phyloP scores from a whole-genome alignment of 2,329 filamentous ascomycete genomes.

The Aspergillus calidoustus region DNA sequence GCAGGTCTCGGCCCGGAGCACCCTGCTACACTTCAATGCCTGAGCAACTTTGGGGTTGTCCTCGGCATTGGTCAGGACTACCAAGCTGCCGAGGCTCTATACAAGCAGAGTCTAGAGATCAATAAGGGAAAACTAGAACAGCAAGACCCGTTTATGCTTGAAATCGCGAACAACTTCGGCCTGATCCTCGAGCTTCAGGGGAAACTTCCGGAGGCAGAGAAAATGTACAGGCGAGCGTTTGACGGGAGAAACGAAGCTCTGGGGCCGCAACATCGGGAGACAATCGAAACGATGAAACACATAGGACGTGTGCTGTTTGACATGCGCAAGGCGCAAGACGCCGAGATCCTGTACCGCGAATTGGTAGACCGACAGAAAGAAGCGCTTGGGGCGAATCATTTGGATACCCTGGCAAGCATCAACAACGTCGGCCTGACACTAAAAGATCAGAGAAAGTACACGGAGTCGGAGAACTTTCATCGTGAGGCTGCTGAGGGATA shows the following conservation, averaged over 20 bases:
- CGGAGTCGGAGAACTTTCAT: not conserved
- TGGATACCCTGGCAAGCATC: not conserved
- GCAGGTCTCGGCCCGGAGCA: not conserved
- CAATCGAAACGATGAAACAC: not conserved
- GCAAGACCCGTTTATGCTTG: not conserved
- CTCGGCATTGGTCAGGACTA: not conserved
- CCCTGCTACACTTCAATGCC: not conserved
- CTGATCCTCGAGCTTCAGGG: not conserved
- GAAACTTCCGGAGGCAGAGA: not conserved
- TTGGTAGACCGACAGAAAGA: not conserved
- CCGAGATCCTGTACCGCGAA: not conserved
- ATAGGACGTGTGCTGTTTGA: not conserved
- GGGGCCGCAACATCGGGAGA: not conserved
- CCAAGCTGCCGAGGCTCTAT: not conserved
- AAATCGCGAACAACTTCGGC: not conserved
- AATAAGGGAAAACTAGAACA: not conserved
- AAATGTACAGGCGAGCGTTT: not conserved
- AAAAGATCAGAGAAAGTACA: not conserved
- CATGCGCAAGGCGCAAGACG: not conserved
- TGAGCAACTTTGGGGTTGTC: not conserved
- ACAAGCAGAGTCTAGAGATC: not conserved
- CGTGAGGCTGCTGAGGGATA: not conserved
- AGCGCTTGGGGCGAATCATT: not conserved
- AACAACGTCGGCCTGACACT: not conserved
- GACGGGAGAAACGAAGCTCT: not conserved